These are phyloP conservation scores for Ambrosiella beaveri DNA, from an alignment of 2,329 filamentous ascomycete species.

Conservation along the genomic window DNA sequence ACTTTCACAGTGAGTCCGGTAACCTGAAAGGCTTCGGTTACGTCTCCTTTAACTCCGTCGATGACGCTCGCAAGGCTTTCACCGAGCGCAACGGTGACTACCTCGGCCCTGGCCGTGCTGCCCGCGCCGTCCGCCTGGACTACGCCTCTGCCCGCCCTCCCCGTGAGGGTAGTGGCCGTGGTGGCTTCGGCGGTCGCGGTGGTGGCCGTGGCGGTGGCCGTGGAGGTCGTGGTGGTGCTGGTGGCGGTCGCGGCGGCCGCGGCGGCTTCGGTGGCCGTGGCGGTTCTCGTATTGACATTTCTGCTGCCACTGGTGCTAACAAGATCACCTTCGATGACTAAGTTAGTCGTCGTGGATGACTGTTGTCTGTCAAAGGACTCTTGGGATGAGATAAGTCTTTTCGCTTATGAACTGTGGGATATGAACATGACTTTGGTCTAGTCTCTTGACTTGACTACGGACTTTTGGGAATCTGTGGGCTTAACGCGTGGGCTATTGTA, in stretches of 20 bases:
- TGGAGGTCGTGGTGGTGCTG: slow-evolving; percentile 26
- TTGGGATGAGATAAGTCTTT: neutral
- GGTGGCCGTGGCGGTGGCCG: slow-evolving; percentile 23
- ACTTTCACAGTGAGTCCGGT: slow-evolving; percentile 46
- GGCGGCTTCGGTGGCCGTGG: slow-evolving; percentile 27
- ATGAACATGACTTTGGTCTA: neutral
- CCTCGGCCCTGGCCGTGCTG: slow-evolving; percentile 45
- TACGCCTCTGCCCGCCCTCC: slow-evolving; percentile 52
- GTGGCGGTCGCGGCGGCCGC: slow-evolving; percentile 32
- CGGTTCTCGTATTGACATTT: slow-evolving; percentile 33
- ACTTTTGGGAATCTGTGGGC: slow-evolving; percentile 11
- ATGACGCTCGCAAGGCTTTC: slow-evolving; percentile 65
- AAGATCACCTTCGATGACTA: slow-evolving; percentile 52
- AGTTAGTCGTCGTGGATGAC: slow-evolving; percentile 1
- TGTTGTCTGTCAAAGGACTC: neutral
- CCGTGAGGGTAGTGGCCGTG: slow-evolving; percentile 34
- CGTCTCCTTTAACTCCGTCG: slow-evolving; percentile 63
- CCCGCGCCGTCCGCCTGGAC: slow-evolving; percentile 68
- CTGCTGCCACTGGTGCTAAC: slow-evolving; percentile 39
- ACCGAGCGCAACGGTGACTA: slow-evolving; percentile 50
- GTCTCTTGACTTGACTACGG: neutral
- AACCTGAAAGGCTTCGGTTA: slow-evolving; percentile 87
- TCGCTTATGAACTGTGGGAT: neutral
- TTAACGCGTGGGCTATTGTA: slow-evolving; percentile 12
- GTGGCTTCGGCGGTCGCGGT: slow-evolving; percentile 32